Percentiles rank a stretch among this genome's conserved stretches.
These are phyloP conservation scores for Yamadazyma triangularis DNA, from an alignment of 1,139 yeast genomes.

Conservation along the genomic window DNA sequence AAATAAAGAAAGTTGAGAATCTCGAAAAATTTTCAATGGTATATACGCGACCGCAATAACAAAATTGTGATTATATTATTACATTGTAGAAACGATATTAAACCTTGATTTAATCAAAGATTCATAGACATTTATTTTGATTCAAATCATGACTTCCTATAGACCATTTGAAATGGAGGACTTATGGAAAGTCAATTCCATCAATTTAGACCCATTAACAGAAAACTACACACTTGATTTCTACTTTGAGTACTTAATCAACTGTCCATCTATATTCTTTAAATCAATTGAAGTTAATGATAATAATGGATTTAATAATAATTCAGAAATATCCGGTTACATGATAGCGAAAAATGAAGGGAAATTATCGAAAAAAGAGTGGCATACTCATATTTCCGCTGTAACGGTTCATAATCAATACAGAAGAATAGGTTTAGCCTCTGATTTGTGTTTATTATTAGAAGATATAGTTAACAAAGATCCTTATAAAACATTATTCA, in stretches of 20 bases:
- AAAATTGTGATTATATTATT: too few relatives aligned
- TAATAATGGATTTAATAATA: slow-evolving; percentile 11
- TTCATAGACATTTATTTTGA: too few relatives aligned
- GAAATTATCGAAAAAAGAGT: slow-evolving; percentile 53
- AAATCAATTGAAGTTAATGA: slow-evolving; percentile 48
- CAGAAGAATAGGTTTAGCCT: slow-evolving; percentile 82
- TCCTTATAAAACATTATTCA: slow-evolving; percentile 73
- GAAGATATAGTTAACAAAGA: slow-evolving; percentile 63
- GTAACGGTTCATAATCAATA: slow-evolving; percentile 84
- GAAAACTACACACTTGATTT: slow-evolving; percentile 85
- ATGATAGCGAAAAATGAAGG: slow-evolving; percentile 99
- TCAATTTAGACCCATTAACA: slow-evolving; percentile 83
- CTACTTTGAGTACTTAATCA: slow-evolving; percentile 74
- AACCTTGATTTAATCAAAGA: too few relatives aligned
- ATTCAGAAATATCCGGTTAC: slow-evolving; percentile 56
- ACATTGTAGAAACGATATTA: too few relatives aligned
- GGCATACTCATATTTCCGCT: slow-evolving; percentile 98
- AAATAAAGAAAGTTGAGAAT: slow-evolving; percentile 2
- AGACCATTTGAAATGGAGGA: slow-evolving; percentile 86
- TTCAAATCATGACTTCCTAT: slow-evolving; percentile 82
- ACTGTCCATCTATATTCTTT: slow-evolving; percentile 90
- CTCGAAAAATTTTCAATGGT: slow-evolving; percentile 3
- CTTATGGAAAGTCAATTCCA: slow-evolving; percentile 62
- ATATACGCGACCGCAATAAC: too few relatives aligned
- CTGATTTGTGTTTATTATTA: slow-evolving; percentile 66